Conservation (phyloP, 169 alveolate genomes). For the Plasmodium knowlesi region DNA sequence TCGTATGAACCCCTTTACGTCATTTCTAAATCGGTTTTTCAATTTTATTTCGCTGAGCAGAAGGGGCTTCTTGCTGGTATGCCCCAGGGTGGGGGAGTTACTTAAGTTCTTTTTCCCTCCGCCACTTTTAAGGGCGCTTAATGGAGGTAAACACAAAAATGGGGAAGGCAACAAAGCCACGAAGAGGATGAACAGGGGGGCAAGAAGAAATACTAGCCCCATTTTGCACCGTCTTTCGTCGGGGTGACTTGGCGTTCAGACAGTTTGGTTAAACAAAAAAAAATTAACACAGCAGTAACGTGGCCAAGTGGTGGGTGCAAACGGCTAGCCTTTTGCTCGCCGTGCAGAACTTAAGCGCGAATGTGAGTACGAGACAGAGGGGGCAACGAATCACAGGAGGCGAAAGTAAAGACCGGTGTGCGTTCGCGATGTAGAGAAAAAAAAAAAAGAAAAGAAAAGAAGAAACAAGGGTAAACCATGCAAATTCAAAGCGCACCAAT, state of each 20-base stretch:
- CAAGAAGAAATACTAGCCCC: not conserved
- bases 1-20: slow-evolving; percentile 50
- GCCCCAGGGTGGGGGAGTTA: not conserved
- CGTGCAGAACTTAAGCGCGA: not conserved
- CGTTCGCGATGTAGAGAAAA: not conserved
- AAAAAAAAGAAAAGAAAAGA: not conserved
- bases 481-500: not conserved
- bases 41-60: slow-evolving; percentile 50
- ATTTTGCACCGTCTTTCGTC: not conserved
- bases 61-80: not conserved
- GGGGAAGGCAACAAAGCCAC: not conserved
- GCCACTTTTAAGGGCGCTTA: slow-evolving; percentile 25
- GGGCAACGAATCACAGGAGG: not conserved
- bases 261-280: not conserved
- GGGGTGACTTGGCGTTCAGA: not conserved
- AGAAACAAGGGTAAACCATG: not conserved
- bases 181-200: not conserved
- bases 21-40: slow-evolving; percentile 53
- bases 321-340: not conserved
- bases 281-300: not conserved
- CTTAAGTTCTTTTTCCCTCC: slow-evolving; percentile 16
- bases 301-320: not conserved
- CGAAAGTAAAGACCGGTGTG: not conserved
- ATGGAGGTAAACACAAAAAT: not conserved
- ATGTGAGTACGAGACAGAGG: not conserved